Conservation (phyloP, 164 flowering plant genomes). For the Annona squamosa region DNA sequence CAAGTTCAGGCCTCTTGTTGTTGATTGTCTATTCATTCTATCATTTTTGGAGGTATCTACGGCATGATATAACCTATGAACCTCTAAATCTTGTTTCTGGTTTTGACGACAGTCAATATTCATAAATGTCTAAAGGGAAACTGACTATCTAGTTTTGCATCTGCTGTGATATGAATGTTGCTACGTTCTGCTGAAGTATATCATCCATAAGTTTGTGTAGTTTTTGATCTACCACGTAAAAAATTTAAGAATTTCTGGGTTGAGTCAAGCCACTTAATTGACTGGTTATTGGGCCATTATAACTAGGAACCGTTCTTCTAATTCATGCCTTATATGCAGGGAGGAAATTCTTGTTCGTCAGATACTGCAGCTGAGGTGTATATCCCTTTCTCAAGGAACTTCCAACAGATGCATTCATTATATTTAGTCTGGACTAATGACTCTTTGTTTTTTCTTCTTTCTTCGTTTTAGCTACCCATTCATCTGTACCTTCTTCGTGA, state of each 20-base stretch:
- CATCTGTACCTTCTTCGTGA: constrained; percentile 69
- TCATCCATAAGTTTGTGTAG: neutral
- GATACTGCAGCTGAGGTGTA: constrained; percentile 68
- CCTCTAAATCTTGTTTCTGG: too few relatives aligned
- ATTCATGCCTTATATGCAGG: constrained; percentile 30
- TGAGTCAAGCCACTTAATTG: neutral
- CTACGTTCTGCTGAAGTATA: neutral
- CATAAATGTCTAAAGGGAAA: neutral
- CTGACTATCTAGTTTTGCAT: neutral
- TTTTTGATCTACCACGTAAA: neutral
- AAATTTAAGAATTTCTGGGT: neutral
- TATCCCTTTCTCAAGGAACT: neutral
- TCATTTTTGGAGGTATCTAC: constrained; percentile 45
- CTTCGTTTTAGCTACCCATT: constrained; percentile 49
- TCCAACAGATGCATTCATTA: constrained; percentile 1
- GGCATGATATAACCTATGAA: neutral
- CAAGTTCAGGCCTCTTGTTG: constrained; percentile 64
- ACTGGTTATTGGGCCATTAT: neutral
- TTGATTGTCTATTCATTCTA: constrained; percentile 51
- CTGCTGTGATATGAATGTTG: neutral
- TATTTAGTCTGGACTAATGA: neutral
- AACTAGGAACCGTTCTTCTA: neutral
- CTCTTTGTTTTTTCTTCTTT: neutral
- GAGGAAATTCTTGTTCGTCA: constrained; percentile 47
- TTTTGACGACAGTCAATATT: too few relatives aligned